Percentiles rank a stretch among this genome's conserved stretches.
Evolutionary conservation across 1,284 basidiomycete genomes (phyloP).

Genomic region (Microbotryum violaceum): DNA sequence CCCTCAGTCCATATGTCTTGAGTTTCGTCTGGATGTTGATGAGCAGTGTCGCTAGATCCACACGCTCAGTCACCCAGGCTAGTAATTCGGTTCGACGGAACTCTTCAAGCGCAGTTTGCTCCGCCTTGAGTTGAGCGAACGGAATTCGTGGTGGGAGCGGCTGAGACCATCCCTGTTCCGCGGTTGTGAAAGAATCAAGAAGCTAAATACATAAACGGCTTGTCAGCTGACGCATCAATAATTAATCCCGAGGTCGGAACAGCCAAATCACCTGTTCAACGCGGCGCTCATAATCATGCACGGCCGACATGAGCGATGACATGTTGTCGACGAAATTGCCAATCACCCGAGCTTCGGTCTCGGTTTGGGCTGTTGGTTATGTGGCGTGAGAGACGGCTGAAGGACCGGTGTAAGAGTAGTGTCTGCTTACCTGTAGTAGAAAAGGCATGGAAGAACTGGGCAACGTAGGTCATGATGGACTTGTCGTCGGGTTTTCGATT

Average conservation of each 20-base stretch:
- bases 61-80: slow-evolving; percentile 79
- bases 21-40: slow-evolving; percentile 93
- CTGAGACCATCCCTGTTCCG: slow-evolving; percentile 58
- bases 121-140: slow-evolving; percentile 72
- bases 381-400: not conserved
- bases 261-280: slow-evolving; percentile 53
- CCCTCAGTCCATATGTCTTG: slow-evolving; percentile 74
- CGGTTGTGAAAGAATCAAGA: slow-evolving; percentile 55
- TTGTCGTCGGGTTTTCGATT: slow-evolving; percentile 81
- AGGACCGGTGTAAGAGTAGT: not conserved
- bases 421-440: slow-evolving; percentile 70
- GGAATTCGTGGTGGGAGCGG: slow-evolving; percentile 56
- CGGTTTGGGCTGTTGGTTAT: slow-evolving; percentile 66
- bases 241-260: too few relatives aligned
- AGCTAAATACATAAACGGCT: slow-evolving; percentile 47
- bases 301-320: slow-evolving; percentile 74
- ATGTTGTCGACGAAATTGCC: slow-evolving; percentile 94
- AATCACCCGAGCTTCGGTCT: slow-evolving; percentile 85
- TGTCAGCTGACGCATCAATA: not conserved
- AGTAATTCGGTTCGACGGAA: slow-evolving; percentile 85
- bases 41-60: slow-evolving; percentile 79
- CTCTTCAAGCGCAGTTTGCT: slow-evolving; percentile 62
- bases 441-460: slow-evolving; percentile 96
- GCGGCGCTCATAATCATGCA: slow-evolving; percentile 90
- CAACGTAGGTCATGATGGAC: slow-evolving; percentile 91